Base-by-base conservation (phyloP, 495 filamentous ascomycete genomes). In the Penicillium subrubescens region DNA sequence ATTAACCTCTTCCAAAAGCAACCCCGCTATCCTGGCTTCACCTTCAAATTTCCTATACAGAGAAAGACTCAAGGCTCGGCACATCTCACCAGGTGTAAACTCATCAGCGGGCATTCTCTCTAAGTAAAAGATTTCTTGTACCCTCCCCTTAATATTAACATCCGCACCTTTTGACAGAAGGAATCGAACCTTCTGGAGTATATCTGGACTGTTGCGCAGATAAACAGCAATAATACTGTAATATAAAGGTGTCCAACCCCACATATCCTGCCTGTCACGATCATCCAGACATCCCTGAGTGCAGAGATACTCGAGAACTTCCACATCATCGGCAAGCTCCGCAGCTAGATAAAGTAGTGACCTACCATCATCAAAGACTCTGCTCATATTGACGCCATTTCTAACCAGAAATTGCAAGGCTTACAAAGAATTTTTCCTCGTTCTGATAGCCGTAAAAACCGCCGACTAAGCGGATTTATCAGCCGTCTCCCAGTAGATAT, bases 321-420 rank as follows among this genome's bases (percentile, higher is more conserved):
- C 44, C 44, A 50, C 44, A 23, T 50, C 44, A 8, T 50, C n/a
- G 15, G 44, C 44, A 50, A 50, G 44, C 44, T 50, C 44, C 44
- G 44, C 44, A 8, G 44, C 44, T 23, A 50, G 44, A 50, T 50
- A n/a, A 50, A 50, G 44, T 2, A n/a, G 5, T 21, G 44, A 50
- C 44, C 44, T 50, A 8, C 44, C 44, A 50, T 50, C 44, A 50
- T 50, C 44, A 50, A 50, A 50, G n/a, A 50, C n/a, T 50, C 44
- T 50, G 44, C 44, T 50, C 23, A 50, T 19, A 50, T 50, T 50
- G 44, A 33, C 25, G 25, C 25, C 25, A 48, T 48, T 48, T 19
- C 17, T 48, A 2, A 48, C 44, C 44, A 50, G 44, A 21, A 50
- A 21, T 50, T 50, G 1, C n/a, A 50, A 23, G n/a, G 44, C n/a